These are phyloP conservation scores for Coemansia umbellata DNA, from an alignment of 192 early-diverging fungal genomes.

Conservation along the genomic window DNA sequence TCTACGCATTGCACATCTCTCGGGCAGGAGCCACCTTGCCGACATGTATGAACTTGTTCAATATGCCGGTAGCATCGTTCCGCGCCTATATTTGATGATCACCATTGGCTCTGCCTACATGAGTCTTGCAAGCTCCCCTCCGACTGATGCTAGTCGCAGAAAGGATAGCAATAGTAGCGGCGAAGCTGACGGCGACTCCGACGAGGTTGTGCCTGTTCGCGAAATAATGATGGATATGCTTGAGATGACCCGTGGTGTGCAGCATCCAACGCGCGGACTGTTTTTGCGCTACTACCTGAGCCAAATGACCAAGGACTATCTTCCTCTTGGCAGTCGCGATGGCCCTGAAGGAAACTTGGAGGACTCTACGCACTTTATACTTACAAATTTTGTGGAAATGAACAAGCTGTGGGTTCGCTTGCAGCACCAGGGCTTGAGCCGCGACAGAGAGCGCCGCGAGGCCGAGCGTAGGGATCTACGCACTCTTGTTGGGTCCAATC, in stretches of 20 bases:
- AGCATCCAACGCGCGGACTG: slow-evolving; percentile 96
- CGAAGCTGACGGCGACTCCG: neutral
- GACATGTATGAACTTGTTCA: slow-evolving; percentile 98
- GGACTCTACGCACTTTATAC: slow-evolving; percentile 93
- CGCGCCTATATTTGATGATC: slow-evolving; percentile 98
- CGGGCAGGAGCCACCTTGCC: slow-evolving; percentile 75
- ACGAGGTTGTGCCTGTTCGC: slow-evolving; percentile 81
- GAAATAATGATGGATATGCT: slow-evolving; percentile 99
- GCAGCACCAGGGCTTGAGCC: slow-evolving; percentile 92
- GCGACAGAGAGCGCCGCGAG: slow-evolving; percentile 93
- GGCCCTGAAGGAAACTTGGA: slow-evolving; percentile 73
- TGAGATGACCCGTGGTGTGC: slow-evolving; percentile 97
- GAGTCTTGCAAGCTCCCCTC: slow-evolving; percentile 60
- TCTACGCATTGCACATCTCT: slow-evolving; percentile 86
- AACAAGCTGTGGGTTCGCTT: slow-evolving; percentile 99
- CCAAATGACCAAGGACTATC: slow-evolving; percentile 91
- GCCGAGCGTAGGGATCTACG: slow-evolving; percentile 92
- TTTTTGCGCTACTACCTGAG: slow-evolving; percentile 95
- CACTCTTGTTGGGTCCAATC: slow-evolving; percentile 94
- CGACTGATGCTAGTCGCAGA: neutral
- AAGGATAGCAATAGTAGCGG: neutral
- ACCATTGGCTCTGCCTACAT: slow-evolving; percentile 97
- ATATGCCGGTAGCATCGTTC: slow-evolving; percentile 98
- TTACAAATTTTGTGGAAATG: slow-evolving; percentile 99
- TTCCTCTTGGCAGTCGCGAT: slow-evolving; percentile 66